phyloP scores from a whole-genome alignment of 768 basidiomycete species.

The Boletus tomentosulus region DNA sequence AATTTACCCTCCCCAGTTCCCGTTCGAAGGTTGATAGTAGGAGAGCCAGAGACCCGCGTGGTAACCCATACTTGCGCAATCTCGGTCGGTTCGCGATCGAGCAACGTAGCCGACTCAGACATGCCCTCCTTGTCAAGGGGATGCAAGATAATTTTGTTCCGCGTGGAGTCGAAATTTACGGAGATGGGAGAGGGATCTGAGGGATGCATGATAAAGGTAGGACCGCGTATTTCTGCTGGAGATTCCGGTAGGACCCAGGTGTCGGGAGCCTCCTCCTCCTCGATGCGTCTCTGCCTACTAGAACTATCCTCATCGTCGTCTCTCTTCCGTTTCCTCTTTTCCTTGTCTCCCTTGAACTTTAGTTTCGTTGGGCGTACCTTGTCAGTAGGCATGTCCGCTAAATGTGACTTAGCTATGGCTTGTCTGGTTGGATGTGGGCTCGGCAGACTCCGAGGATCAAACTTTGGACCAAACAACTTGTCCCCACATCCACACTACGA shows the following conservation, averaged over 20 bases:
- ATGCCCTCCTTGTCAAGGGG: constrained; percentile 58
- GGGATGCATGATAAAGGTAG: constrained; percentile 82
- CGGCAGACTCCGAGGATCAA: constrained; percentile 26
- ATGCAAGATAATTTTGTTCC: constrained; percentile 65
- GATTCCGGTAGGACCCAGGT: constrained; percentile 77
- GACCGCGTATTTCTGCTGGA: constrained; percentile 74
- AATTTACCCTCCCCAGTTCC: constrained; percentile 90
- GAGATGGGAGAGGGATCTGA: constrained; percentile 75
- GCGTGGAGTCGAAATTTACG: constrained; percentile 74
- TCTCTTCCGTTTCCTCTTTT: constrained; percentile 76
- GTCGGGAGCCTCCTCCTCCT: constrained; percentile 64
- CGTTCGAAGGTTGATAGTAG: constrained; percentile 82
- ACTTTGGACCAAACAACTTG: constrained; percentile 37
- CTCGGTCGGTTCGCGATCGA: constrained; percentile 72
- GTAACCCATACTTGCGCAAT: constrained; percentile 90
- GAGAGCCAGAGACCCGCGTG: constrained; percentile 79
- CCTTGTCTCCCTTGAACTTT: constrained; percentile 87
- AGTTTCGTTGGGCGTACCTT: constrained; percentile 71
- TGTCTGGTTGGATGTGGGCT: not conserved
- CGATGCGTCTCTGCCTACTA: constrained; percentile 44
- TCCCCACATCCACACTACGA: constrained; percentile 17
- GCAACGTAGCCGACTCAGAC: constrained; percentile 40
- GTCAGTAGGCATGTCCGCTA: constrained; percentile 30
- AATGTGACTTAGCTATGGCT: not conserved
- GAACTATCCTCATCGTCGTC: constrained; percentile 44